Conservation (phyloP, 805 yeast species). For the Wickerhamiella dianesei region DNA sequence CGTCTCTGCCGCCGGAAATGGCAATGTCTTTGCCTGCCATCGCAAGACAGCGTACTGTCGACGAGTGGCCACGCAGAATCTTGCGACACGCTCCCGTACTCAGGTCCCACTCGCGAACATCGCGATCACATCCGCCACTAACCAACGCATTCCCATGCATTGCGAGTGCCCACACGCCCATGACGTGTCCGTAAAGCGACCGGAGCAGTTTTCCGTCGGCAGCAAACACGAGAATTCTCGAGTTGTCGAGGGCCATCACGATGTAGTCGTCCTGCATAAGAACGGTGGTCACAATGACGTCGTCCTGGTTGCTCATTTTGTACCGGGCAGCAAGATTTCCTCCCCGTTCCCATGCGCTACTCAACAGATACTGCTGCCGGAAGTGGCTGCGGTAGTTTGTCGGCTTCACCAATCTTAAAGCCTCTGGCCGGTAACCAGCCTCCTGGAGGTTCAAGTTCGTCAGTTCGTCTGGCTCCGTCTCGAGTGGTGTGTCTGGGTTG, state of each 20-base stretch:
- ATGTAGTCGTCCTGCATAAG: constrained; percentile 27
- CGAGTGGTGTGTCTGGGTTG: neutral
- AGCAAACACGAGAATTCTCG: constrained; percentile 31
- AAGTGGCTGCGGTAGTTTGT: constrained; percentile 28
- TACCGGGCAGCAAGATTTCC: constrained; percentile 31
- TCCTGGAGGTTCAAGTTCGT: constrained; percentile 16
- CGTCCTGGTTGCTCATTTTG: constrained; percentile 22
- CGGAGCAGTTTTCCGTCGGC: constrained; percentile 38
- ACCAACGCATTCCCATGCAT: constrained; percentile 85
- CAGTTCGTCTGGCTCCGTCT: neutral
- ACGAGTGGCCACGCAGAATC: constrained; percentile 79
- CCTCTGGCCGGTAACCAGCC: constrained; percentile 25
- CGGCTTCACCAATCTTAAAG: constrained; percentile 22
- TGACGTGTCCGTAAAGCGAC: constrained; percentile 93
- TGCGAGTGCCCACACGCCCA: constrained; percentile 94
- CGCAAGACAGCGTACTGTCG: constrained; percentile 75
- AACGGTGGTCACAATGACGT: constrained; percentile 30
- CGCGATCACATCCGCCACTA: constrained; percentile 91
- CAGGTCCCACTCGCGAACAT: constrained; percentile 92
- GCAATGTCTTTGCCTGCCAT: constrained; percentile 71
- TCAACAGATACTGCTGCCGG: constrained; percentile 29
- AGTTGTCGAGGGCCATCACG: constrained; percentile 32
- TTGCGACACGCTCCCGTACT: constrained; percentile 73
- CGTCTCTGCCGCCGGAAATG: constrained; percentile 83
- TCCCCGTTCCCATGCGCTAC: constrained; percentile 30